Conservation (phyloP, 2,329 filamentous ascomycete genomes). For the Emergomyces orientalis region DNA sequence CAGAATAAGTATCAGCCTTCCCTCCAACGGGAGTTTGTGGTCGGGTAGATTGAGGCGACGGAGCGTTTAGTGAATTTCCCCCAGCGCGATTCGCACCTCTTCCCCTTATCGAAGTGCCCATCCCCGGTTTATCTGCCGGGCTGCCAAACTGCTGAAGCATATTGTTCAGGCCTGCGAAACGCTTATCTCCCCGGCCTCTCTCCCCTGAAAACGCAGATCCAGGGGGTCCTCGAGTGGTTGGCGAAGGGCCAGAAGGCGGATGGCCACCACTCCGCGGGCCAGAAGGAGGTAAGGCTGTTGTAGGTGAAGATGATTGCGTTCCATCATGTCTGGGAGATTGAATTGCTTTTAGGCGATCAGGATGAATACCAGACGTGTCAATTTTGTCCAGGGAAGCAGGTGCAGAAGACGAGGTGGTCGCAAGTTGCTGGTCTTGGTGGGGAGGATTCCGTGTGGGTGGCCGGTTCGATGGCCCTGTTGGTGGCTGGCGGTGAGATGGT, state of each 20-base stretch:
- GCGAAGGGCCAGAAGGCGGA: constrained; percentile 29
- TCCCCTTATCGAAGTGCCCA: constrained; percentile 32
- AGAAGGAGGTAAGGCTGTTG: constrained; percentile 29
- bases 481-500: constrained; percentile 33
- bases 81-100: constrained; percentile 32
- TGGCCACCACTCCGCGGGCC: constrained; percentile 32
- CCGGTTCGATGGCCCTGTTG: constrained; percentile 35
- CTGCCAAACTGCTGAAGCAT: constrained; percentile 37
- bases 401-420: constrained; percentile 22
- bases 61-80: constrained; percentile 21
- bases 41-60: constrained; percentile 26
- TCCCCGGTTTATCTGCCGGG: constrained; percentile 25
- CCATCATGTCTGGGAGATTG: constrained; percentile 21
- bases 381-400: constrained; percentile 27
- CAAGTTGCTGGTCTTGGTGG: constrained; percentile 23
- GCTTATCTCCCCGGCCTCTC: constrained; percentile 37
- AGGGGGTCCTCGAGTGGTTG: constrained; percentile 29
- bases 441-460: constrained; percentile 28
- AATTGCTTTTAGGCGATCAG: constrained; percentile 43
- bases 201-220: constrained; percentile 31
- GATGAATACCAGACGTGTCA: constrained; percentile 43
- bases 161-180: constrained; percentile 39
- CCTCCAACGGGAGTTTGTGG: constrained; percentile 23
- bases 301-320: constrained; percentile 17
- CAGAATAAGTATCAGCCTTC: constrained; percentile 18